These are phyloP conservation scores for Hypoxylon rubiginosum DNA, from an alignment of 2,329 filamentous ascomycete genomes.

Conservation along the genomic window DNA sequence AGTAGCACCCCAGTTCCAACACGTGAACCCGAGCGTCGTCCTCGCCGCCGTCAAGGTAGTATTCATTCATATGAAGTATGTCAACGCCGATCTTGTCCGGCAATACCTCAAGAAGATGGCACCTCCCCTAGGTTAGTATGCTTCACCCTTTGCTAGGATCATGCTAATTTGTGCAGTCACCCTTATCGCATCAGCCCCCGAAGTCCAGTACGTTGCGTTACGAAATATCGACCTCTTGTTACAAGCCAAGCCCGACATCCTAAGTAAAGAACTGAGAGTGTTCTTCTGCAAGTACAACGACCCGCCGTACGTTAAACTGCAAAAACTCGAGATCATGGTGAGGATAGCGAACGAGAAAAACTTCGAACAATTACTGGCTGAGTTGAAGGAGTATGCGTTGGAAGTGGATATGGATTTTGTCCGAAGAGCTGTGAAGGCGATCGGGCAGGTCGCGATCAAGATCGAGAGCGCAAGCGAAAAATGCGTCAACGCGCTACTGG, in stretches of 20 bases:
- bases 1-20: conserved; percentile 96
- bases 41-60: conserved; percentile 98
- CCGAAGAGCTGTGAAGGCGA: conserved; percentile 91
- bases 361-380: conserved; percentile 92
- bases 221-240: conserved; percentile 96
- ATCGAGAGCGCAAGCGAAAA: conserved; percentile 95
- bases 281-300: conserved; percentile 99
- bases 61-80: conserved; percentile 92
- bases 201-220: conserved; percentile 97
- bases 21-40: conserved; percentile 97
- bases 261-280: conserved; percentile 96
- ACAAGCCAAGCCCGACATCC: conserved; percentile 94
- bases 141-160: conserved; percentile 4
- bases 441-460: conserved; percentile 98
- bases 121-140: conserved; percentile 81
- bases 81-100: conserved; percentile 81
- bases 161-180: conserved; percentile 74
- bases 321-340: conserved; percentile 99
- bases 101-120: conserved; percentile 99
- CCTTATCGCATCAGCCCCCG: conserved; percentile 92
- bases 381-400: conserved; percentile 96
- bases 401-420: conserved; percentile 99
- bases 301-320: conserved; percentile 95
- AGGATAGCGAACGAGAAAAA: conserved; percentile 98
- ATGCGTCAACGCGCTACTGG: conserved; percentile 92